Conservation (phyloP, 345 rosid species). For the Ceriops zippeliana region DNA sequence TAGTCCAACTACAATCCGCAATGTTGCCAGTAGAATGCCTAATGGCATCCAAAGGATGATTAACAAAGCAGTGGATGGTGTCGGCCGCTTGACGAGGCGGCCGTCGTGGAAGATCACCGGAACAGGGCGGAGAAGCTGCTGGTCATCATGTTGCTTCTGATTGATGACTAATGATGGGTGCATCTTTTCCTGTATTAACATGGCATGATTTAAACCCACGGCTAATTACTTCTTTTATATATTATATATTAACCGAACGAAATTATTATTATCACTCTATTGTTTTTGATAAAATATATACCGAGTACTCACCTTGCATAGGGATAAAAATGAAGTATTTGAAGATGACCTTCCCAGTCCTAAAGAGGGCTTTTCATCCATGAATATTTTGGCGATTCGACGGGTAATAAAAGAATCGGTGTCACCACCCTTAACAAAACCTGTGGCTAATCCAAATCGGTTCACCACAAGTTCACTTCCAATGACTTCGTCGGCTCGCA, state of each 20-base stretch:
- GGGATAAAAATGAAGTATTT: slow-evolving; percentile 40
- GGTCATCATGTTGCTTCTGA: slow-evolving; percentile 15
- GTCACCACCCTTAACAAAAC: slow-evolving; percentile 36
- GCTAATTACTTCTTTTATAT: too few species aligned
- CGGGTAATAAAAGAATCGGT: slow-evolving; percentile 21
- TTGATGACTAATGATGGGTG: slow-evolving; percentile 42
- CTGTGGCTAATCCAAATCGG: slow-evolving; percentile 67
- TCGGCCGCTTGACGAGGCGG: slow-evolving; percentile 78
- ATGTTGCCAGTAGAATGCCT: slow-evolving; percentile 56
- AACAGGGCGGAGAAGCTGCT: slow-evolving; percentile 42
- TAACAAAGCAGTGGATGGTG: slow-evolving; percentile 59
- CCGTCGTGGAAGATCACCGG: slow-evolving; percentile 96
- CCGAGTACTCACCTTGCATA: slow-evolving; percentile 54
- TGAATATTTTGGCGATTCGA: slow-evolving; percentile 45
- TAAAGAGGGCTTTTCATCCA: slow-evolving; percentile 41
- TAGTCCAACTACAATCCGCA: slow-evolving; percentile 48
- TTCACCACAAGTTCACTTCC: slow-evolving; percentile 63
- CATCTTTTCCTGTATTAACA: slow-evolving; percentile 47
- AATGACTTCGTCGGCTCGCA: slow-evolving; percentile 68
- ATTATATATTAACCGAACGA: too few species aligned
- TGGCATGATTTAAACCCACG: too few species aligned
- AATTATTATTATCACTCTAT: too few species aligned
- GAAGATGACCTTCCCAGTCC: slow-evolving; percentile 45
- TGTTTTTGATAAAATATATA: not conserved
- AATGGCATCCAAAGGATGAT: slow-evolving; percentile 83